Evolutionary conservation across 352 stramenopile species (phyloP).

Genomic region (Pseudoperonospora humuli): DNA sequence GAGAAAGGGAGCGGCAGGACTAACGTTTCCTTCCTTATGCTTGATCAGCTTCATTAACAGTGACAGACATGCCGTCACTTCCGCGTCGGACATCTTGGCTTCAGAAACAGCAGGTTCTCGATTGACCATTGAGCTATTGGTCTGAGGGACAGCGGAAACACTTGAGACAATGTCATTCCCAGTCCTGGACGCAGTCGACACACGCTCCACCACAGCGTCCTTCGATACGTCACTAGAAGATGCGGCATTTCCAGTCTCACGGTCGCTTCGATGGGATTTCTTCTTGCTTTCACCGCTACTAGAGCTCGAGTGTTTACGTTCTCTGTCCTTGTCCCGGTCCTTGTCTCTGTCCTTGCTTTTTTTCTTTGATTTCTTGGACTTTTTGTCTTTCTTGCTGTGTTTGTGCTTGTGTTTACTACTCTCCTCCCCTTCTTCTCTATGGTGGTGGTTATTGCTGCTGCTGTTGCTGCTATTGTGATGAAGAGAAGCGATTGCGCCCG

Average conservation of each 20-base stretch:
- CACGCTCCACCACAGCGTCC: neutral
- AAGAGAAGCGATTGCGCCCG: constrained; percentile 9
- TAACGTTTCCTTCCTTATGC: constrained; percentile 72
- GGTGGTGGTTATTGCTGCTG: constrained; percentile 12
- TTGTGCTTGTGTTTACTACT: constrained; percentile 44
- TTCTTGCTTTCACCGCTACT: constrained; percentile 33
- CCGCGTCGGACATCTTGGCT: constrained; percentile 50
- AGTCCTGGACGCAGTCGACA: neutral
- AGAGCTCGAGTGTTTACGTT: constrained; percentile 28
- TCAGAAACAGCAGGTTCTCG: constrained; percentile 10
- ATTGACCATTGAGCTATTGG: constrained; percentile 20
- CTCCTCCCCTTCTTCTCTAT: constrained; percentile 27
- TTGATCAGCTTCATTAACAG: constrained; percentile 83
- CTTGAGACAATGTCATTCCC: neutral
- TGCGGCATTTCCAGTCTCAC: neutral
- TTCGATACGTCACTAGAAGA: constrained; percentile 4
- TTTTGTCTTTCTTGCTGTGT: constrained; percentile 61
- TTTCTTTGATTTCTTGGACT: constrained; percentile 69
- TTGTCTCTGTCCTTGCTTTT: constrained; percentile 69
- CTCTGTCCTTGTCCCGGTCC: constrained; percentile 48
- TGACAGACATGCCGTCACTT: constrained; percentile 42
- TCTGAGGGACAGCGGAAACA: constrained; percentile 6
- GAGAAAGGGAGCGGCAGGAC: constrained; percentile 65
- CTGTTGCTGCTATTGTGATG: constrained; percentile 8
- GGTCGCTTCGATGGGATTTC: constrained; percentile 31